A percentile compares a stretch with the other conserved stretches of the same genome.
These are phyloP conservation scores for Allantophomopsis lycopodina DNA, from an alignment of 2,329 filamentous ascomycete species.

Conservation along the genomic window DNA sequence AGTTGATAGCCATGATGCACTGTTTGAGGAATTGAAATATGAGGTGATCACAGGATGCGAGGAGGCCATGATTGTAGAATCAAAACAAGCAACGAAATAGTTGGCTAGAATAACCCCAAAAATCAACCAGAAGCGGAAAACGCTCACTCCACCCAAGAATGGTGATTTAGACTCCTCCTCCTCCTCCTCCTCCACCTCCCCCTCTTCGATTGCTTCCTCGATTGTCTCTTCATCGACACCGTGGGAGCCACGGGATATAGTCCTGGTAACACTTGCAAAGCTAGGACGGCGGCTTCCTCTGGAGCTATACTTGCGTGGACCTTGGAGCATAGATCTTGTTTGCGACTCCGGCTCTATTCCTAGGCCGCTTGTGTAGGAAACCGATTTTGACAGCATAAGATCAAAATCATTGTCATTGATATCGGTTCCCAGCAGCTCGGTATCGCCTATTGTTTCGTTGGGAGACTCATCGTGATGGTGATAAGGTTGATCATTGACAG, in stretches of 20 bases:
- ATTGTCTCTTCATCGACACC: constrained; percentile 5
- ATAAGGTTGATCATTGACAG: constrained; percentile 2
- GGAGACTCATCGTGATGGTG: constrained; percentile 2
- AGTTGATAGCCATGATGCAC: constrained; percentile 72
- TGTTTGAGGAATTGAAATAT: constrained; percentile 64
- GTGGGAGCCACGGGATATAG: constrained; percentile 7
- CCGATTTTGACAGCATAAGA: constrained; percentile 12
- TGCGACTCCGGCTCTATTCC: constrained; percentile 15
- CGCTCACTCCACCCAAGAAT: constrained; percentile 27
- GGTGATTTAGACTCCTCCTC: constrained; percentile 10
- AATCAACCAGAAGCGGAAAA: constrained; percentile 44
- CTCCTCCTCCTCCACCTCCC: constrained; percentile 7
- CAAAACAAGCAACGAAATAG: constrained; percentile 51
- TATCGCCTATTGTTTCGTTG: constrained; percentile 2
- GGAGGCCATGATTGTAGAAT: constrained; percentile 70
- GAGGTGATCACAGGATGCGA: constrained; percentile 72
- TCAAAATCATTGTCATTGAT: constrained; percentile 17
- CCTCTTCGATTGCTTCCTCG: constrained; percentile 5
- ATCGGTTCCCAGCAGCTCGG: constrained; percentile 4
- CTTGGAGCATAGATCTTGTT: constrained; percentile 16
- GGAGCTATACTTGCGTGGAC: constrained; percentile 11
- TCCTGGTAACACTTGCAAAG: constrained; percentile 5
- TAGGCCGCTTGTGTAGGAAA: constrained; percentile 13
- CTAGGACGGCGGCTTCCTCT: constrained; percentile 6
- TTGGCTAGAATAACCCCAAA: constrained; percentile 43